Evolutionary conservation across 176 grass and related monocot genomes (phyloP).

Genomic region (Chloris gayana): DNA sequence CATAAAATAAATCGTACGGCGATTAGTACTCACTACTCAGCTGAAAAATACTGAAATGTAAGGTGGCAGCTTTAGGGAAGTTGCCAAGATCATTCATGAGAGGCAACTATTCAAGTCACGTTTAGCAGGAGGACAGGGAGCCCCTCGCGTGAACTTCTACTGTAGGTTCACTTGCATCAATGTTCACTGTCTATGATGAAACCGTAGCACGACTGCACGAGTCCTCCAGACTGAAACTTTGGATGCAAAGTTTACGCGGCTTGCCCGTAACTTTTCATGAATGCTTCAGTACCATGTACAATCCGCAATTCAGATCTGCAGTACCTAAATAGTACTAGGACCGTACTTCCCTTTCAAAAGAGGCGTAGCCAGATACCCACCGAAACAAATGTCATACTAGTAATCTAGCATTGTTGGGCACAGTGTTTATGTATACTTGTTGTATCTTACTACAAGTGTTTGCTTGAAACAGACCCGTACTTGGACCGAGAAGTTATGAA

Average conservation of each 20-base stretch:
- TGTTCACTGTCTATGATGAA: background rate
- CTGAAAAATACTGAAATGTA: background rate
- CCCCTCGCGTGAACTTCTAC: background rate
- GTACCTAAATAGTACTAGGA: background rate
- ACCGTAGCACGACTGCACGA: background rate
- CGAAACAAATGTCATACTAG: background rate
- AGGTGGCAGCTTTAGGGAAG: background rate
- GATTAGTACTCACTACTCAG: background rate
- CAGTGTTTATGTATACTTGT: background rate
- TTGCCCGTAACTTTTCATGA: background rate
- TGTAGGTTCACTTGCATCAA: background rate
- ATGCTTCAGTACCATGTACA: background rate
- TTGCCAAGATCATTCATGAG: background rate
- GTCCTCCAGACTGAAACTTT: background rate
- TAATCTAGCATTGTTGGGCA: background rate
- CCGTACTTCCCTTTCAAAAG: background rate
- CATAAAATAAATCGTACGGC: background rate
- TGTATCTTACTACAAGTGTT: background rate
- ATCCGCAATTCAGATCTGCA: background rate
- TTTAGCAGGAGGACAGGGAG: background rate
- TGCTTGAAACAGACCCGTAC: slow-evolving; percentile 55
- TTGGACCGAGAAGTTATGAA: slow-evolving; percentile 74
- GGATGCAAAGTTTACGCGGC: slow-evolving; percentile 2
- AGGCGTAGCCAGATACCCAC: background rate
- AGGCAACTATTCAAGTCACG: background rate